Percentiles rank a stretch among this genome's conserved stretches.
Evolutionary conservation across 2,329 filamentous ascomycete genomes (phyloP).

Genomic region (Colletotrichum somersetense): DNA sequence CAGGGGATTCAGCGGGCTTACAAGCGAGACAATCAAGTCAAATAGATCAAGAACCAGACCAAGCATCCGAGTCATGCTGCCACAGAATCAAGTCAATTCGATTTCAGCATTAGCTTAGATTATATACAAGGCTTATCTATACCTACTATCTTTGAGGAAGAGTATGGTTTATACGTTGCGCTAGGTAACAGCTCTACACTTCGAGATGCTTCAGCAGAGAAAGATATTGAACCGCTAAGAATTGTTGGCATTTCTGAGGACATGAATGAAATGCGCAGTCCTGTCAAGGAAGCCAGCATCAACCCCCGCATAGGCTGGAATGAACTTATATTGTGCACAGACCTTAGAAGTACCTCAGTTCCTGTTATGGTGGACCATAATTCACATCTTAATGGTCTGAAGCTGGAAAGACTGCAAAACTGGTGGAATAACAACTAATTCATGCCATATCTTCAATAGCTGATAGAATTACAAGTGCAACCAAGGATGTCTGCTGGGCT

Average conservation of each 20-base stretch:
- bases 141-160: conserved; percentile 48
- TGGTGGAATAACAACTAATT: conserved; percentile 48
- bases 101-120: conserved; percentile 48
- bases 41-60: background rate
- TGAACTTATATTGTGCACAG: conserved; percentile 43
- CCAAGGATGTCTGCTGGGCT: conserved; percentile 23
- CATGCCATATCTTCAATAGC: conserved; percentile 43
- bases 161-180: conserved; percentile 46
- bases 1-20: conserved; percentile 43
- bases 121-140: conserved; percentile 49
- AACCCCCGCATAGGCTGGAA: conserved; percentile 16
- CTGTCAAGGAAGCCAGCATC: background rate
- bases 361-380: conserved; percentile 47
- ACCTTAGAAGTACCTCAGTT: conserved; percentile 45
- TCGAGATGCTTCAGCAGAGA: conserved; percentile 39
- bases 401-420: conserved; percentile 38
- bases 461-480: conserved; percentile 34
- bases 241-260: conserved; percentile 44
- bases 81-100: conserved; percentile 36
- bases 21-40: conserved; percentile 4
- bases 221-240: conserved; percentile 46
- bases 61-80: background rate
- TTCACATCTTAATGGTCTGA: conserved; percentile 43
- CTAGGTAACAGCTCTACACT: conserved; percentile 42
- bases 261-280: conserved; percentile 29